Percentiles rank a stretch among this genome's conserved stretches.
These are phyloP conservation scores for Cyberlindnera mississippiensis DNA, from an alignment of 805 yeast genomes.

Conservation along the genomic window DNA sequence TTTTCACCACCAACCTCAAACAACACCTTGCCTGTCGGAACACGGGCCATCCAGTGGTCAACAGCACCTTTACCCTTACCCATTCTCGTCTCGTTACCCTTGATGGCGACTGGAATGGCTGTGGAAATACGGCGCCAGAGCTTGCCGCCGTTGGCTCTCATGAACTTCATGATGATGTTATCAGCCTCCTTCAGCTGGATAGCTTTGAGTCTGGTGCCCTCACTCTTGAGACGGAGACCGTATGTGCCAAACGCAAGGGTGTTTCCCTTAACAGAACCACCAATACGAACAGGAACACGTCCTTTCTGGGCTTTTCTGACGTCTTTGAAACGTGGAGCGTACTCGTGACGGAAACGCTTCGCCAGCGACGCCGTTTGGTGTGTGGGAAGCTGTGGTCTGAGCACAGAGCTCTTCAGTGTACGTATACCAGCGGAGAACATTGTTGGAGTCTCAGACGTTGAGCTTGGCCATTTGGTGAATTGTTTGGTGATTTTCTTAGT, in stretches of 20 bases:
- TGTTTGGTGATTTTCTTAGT: no score
- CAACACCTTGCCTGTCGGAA: constrained; percentile 90
- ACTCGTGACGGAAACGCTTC: constrained; percentile 29
- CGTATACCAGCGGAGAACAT: constrained; percentile 12
- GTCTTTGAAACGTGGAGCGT: constrained; percentile 28
- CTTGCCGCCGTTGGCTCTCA: constrained; percentile 73
- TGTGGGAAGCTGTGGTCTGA: constrained; percentile 14
- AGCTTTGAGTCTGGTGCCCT: constrained; percentile 82
- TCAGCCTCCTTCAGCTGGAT: constrained; percentile 90
- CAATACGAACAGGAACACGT: constrained; percentile 88
- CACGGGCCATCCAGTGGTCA: constrained; percentile 95
- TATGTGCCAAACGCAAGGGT: constrained; percentile 74
- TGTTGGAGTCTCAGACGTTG: neutral
- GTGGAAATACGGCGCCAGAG: constrained; percentile 80
- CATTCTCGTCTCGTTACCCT: constrained; percentile 99
- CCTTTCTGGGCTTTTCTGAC: constrained; percentile 83
- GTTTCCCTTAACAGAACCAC: constrained; percentile 90
- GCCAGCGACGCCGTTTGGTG: constrained; percentile 14
- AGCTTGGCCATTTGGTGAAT: no score
- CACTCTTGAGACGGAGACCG: constrained; percentile 85
- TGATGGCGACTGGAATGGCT: constrained; percentile 85
- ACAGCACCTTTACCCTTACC: constrained; percentile 99
- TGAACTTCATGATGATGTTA: constrained; percentile 74
- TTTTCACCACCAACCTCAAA: constrained; percentile 76
- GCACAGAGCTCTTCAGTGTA: constrained; percentile 4